A percentile compares a stretch with the other conserved stretches of the same genome.
Conservation (phyloP, 768 basidiomycete species). For the Leccinum subtestaceum region DNA sequence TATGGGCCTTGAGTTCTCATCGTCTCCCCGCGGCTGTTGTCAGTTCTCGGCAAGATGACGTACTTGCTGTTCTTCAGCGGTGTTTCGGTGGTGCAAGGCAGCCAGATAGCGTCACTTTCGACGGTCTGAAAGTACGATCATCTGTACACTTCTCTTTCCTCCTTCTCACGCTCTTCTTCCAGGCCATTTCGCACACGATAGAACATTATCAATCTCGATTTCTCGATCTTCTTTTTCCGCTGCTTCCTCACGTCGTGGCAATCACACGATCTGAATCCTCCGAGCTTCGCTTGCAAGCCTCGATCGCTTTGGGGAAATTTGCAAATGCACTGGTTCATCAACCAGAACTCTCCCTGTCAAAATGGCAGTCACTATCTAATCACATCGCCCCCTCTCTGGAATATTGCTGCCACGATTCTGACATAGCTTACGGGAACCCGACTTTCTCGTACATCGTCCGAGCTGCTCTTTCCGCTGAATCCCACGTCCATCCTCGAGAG, state of each 20-base stretch:
- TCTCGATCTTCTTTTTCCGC: slow-evolving; percentile 16
- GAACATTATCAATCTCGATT: slow-evolving; percentile 15
- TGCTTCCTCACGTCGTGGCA: slow-evolving; percentile 23
- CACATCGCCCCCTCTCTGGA: slow-evolving; percentile 28
- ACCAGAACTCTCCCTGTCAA: slow-evolving; percentile 31
- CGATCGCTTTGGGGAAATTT: slow-evolving; percentile 23
- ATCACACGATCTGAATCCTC: slow-evolving; percentile 13
- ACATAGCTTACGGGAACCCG: not conserved
- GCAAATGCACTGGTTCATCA: slow-evolving; percentile 28
- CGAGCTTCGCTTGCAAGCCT: slow-evolving; percentile 22
- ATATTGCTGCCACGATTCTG: slow-evolving; percentile 11
- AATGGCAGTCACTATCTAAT: slow-evolving; percentile 27
- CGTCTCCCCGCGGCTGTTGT: slow-evolving; percentile 45
- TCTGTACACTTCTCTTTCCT: not conserved
- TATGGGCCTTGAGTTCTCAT: slow-evolving; percentile 51
- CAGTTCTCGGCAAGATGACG: slow-evolving; percentile 24
- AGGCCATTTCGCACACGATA: slow-evolving; percentile 28
- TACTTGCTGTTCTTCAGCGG: slow-evolving; percentile 37
- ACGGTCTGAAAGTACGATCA: slow-evolving; percentile 30
- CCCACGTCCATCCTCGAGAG: slow-evolving; percentile 16
- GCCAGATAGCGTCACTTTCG: slow-evolving; percentile 16
- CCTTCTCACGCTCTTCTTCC: slow-evolving; percentile 3
- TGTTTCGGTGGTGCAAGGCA: slow-evolving; percentile 33
- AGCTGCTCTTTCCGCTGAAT: slow-evolving; percentile 27
- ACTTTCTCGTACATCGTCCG: slow-evolving; percentile 29